These are phyloP conservation scores for Microbotryum violaceum DNA, from an alignment of 1,284 basidiomycete genomes.

Conservation along the genomic window DNA sequence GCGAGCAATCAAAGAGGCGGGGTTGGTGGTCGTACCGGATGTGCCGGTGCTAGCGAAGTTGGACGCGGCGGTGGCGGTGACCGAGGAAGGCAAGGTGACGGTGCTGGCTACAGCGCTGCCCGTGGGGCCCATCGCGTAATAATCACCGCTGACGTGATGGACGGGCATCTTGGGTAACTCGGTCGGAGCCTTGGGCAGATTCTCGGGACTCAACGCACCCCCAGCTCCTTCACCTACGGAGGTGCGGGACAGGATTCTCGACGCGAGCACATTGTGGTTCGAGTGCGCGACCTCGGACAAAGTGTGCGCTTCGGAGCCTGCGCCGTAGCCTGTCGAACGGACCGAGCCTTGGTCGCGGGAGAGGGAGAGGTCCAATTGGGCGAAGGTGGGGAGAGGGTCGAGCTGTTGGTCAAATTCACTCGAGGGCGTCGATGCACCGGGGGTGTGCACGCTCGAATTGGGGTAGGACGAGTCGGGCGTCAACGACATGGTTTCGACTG, in stretches of 20 bases:
- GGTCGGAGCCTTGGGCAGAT: neutral
- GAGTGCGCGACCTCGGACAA: neutral
- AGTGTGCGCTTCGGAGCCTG: conserved; percentile 4
- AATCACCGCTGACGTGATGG: too few relatives aligned
- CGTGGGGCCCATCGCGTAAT: too few relatives aligned
- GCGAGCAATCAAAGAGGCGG: neutral
- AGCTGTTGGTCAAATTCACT: neutral
- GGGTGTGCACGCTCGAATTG: too few relatives aligned
- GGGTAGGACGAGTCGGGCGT: too few relatives aligned
- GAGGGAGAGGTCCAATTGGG: conserved; percentile 3
- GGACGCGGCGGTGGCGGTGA: too few relatives aligned
- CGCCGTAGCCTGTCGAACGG: neutral
- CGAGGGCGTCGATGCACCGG: too few relatives aligned
- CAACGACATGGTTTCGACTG: too few relatives aligned
- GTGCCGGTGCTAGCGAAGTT: neutral
- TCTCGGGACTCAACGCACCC: conserved; percentile 4
- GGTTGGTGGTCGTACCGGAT: neutral
- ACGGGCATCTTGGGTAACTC: neutral
- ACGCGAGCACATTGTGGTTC: conserved; percentile 1
- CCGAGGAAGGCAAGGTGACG: too few relatives aligned
- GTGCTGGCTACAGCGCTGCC: too few relatives aligned
- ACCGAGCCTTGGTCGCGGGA: neutral
- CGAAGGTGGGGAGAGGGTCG: conserved; percentile 3
- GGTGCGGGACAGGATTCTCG: conserved; percentile 1
- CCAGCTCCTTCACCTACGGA: neutral